These are phyloP conservation scores for Furculomyces boomerangus DNA, from an alignment of 371 early-diverging fungal species.

Conservation along the genomic window DNA sequence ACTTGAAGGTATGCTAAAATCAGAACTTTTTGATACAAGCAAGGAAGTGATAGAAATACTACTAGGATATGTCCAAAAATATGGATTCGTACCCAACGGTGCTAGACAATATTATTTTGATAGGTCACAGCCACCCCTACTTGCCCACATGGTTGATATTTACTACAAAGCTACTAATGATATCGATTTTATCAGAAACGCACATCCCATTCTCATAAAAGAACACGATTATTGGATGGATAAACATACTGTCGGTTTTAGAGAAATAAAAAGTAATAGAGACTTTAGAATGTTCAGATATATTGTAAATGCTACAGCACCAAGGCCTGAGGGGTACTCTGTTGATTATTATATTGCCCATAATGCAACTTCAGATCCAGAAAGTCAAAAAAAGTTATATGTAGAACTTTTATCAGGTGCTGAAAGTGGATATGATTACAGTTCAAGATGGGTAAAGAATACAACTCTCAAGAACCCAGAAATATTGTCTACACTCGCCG, in stretches of 20 bases:
- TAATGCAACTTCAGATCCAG: slow-evolving; percentile 13
- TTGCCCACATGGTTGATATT: slow-evolving; percentile 48
- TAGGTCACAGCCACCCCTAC: slow-evolving; percentile 74
- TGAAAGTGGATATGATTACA: slow-evolving; percentile 84
- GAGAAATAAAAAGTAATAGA: background rate
- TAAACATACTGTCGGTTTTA: slow-evolving; percentile 30
- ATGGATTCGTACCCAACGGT: slow-evolving; percentile 80
- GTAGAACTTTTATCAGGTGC: slow-evolving; percentile 62
- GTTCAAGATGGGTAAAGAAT: slow-evolving; percentile 34
- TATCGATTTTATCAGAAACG: slow-evolving; percentile 23
- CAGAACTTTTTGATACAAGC: slow-evolving; percentile 36
- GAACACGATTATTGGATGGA: slow-evolving; percentile 53
- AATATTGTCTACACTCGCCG: slow-evolving; percentile 25
- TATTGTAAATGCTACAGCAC: slow-evolving; percentile 29
- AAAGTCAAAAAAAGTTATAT: slow-evolving; percentile 26
- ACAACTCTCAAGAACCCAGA: slow-evolving; percentile 8
- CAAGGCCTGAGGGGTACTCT: slow-evolving; percentile 63
- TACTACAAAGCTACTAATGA: slow-evolving; percentile 38
- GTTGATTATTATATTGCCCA: slow-evolving; percentile 34
- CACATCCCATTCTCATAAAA: slow-evolving; percentile 33
- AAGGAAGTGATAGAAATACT: slow-evolving; percentile 35
- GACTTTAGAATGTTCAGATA: slow-evolving; percentile 32
- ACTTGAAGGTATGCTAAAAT: slow-evolving; percentile 51
- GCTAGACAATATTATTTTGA: slow-evolving; percentile 69
- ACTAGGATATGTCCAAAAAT: slow-evolving; percentile 29